Conservation (phyloP, 1,139 yeast genomes). For the Pichia sp. region DNA sequence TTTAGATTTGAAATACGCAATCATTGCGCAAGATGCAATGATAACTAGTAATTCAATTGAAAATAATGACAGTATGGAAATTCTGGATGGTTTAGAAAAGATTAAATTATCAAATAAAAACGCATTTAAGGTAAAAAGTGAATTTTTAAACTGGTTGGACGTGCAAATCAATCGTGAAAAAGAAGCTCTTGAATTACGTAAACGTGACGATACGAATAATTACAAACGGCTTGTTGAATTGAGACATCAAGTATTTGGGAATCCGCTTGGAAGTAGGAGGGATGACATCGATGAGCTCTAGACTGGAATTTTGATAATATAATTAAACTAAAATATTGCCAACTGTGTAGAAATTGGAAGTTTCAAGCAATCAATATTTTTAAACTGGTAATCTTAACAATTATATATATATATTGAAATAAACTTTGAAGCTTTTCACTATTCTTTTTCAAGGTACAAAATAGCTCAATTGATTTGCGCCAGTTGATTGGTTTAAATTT, state of each 20-base stretch:
- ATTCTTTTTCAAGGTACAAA: no score
- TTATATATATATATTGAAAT: no score
- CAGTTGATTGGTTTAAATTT: no score
- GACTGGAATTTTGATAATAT: background rate
- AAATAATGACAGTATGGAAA: background rate
- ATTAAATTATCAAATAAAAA: slow-evolving; percentile 13
- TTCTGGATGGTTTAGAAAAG: slow-evolving; percentile 14
- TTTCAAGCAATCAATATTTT: no score
- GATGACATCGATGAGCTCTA: slow-evolving; percentile 49
- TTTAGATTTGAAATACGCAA: slow-evolving; percentile 6
- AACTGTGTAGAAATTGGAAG: no score
- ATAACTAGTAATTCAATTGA: no score
- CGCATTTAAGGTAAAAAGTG: slow-evolving; percentile 25
- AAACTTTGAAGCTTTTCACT: no score
- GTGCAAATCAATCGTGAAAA: slow-evolving; percentile 40
- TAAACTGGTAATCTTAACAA: no score
- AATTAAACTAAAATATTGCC: no score
- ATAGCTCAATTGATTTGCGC: no score
- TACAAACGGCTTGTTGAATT: slow-evolving; percentile 40
- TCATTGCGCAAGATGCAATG: slow-evolving; percentile 1
- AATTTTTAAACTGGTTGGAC: slow-evolving; percentile 46
- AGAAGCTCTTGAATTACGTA: slow-evolving; percentile 2
- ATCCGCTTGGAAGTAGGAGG: slow-evolving; percentile 63
- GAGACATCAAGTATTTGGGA: slow-evolving; percentile 73
- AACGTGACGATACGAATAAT: background rate